phyloP scores from a whole-genome alignment of 495 filamentous ascomycete species.

The Bombardia bombarda region DNA sequence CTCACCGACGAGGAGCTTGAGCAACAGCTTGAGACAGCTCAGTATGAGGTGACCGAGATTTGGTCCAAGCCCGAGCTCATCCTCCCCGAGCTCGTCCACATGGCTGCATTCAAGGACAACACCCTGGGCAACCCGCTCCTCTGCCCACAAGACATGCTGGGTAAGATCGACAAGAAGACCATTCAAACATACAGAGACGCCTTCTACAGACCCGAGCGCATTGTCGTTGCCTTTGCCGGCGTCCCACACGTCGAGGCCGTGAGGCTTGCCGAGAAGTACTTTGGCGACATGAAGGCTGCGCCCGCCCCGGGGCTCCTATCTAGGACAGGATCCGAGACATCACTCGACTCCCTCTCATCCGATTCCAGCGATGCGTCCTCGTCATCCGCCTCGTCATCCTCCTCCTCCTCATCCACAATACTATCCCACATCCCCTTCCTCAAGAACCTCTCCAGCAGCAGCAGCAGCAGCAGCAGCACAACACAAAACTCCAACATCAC shows the following conservation, averaged over 20 bases:
- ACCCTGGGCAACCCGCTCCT: conserved; percentile 90
- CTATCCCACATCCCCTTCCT: conserved; percentile 87
- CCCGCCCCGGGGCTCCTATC: conserved; percentile 50
- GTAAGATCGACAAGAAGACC: conserved; percentile 62
- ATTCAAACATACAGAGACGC: conserved; percentile 72
- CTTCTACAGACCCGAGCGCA: conserved; percentile 83
- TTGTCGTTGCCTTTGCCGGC: conserved; percentile 92
- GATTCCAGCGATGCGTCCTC: conserved; percentile 28
- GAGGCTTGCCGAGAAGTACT: conserved; percentile 70
- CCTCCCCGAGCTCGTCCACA: conserved; percentile 88
- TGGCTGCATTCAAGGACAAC: conserved; percentile 89
- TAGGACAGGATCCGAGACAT: conserved; percentile 47
- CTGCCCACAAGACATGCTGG: conserved; percentile 78
- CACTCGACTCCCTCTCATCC: conserved; percentile 31
- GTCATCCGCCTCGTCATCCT: conserved; percentile 34
- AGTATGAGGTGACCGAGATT: conserved; percentile 95
- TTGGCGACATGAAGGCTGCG: conserved; percentile 72
- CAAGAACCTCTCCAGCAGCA: conserved; percentile 78
- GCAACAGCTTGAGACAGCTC: conserved; percentile 80
- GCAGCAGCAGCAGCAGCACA: too few relatives aligned
- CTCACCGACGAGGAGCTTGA: conserved; percentile 87
- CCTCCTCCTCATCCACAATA: conserved; percentile 47
- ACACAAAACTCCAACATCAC: conserved; percentile 56
- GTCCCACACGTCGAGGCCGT: conserved; percentile 78
- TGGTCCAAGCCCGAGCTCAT: conserved; percentile 97